These are phyloP conservation scores for Artemisia argyi DNA, from an alignment of 129 eudicot genomes.

Conservation along the genomic window DNA sequence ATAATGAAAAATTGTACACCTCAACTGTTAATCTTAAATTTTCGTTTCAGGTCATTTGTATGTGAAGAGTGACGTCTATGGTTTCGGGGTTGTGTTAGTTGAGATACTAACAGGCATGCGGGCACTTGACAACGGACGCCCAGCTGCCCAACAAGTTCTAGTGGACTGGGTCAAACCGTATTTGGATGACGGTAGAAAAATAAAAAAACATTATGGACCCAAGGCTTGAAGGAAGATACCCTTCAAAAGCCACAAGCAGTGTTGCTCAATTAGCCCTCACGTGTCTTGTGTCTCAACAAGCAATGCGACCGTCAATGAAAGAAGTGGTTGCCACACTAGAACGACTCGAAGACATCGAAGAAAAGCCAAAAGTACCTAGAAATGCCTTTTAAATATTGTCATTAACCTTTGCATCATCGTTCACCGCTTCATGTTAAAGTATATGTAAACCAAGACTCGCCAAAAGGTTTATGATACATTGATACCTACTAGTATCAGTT, in stretches of 20 bases:
- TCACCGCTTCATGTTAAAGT: conserved; percentile 47
- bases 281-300: conserved; percentile 64
- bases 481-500: neutral
- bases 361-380: conserved; percentile 58
- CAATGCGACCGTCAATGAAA: conserved; percentile 69
- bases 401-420: conserved; percentile 43
- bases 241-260: conserved; percentile 60
- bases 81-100: conserved; percentile 78
- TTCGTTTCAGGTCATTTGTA: conserved; percentile 73
- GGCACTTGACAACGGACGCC: conserved; percentile 72
- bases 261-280: conserved; percentile 74
- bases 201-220: conserved; percentile 73
- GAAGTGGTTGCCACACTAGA: conserved; percentile 70
- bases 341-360: conserved; percentile 43
- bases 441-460: conserved; percentile 31
- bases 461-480: conserved; percentile 30
- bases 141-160: conserved; percentile 49
- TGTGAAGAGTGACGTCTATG: conserved; percentile 91
- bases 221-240: conserved; percentile 82
- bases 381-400: conserved; percentile 27
- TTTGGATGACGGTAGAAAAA: conserved; percentile 54
- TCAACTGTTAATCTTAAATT: neutral
- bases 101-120: conserved; percentile 88
- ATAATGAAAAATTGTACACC: neutral
- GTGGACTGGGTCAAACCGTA: conserved; percentile 80